Base-by-base conservation (phyloP, 1,284 basidiomycete species). In the Ustilago cynodontis region DNA sequence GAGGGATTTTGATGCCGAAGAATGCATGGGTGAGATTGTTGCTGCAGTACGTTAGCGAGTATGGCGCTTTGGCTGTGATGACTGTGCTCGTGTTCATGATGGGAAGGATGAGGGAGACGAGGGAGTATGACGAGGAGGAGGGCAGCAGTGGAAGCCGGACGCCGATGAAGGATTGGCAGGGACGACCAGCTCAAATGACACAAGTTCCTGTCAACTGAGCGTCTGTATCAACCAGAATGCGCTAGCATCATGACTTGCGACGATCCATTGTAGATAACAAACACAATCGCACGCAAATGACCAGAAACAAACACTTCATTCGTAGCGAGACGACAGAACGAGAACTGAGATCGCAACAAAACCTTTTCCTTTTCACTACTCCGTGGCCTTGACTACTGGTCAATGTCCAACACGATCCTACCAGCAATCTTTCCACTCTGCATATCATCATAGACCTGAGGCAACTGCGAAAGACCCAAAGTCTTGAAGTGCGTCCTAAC, bases 401-500 rank as follows among this genome's bases (percentile, higher is more conserved):
- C 78, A 57, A 81, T 72, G 77, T 92, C 89, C 59, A 93, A 87
- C 35, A 93, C 90, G 57, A 92, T 85, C 62, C 92, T 87, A 52
- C 92, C 92, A 16, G 89, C 88, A 67, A 92, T 86, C 59, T 87
- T 88, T 55, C 91, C 91, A 64, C 88, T 74, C 55, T 88, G 87
- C 83, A 93, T 88, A 50, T 82, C 77, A 5, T 91, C 87, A 86
- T 91, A 92, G 61, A 72, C 55, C 22, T 88, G 88, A 67, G 89
- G 86, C 50, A 93, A 89, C n/a, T 89, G 88, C 1, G 86, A 82
- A 39, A 93, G 87, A 1, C 88, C 88, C 83, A 88, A 89, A 58
- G 88, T 72, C 54, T 81, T 84, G 82, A 88, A 92, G 67, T 88
- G 88, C 65, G 90, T 90, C 82, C 89, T 91, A 57, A 93, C 91